Conservation (phyloP, 441 rosid species). For the Kokia cookei region DNA sequence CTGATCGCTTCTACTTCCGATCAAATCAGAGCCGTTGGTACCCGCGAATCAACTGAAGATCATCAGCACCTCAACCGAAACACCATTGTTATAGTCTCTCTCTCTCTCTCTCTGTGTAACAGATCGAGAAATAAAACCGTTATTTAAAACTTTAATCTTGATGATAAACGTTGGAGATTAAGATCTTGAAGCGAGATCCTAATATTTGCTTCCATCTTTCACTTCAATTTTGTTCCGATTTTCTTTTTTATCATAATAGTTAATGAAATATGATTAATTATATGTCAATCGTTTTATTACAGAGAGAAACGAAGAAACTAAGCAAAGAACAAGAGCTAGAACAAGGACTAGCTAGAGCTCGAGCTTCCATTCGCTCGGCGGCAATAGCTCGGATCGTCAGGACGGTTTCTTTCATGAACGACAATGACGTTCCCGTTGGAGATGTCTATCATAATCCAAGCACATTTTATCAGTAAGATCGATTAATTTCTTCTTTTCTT, state of each 20-base stretch:
- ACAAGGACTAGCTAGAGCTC: conserved; percentile 61
- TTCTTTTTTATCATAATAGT: not conserved
- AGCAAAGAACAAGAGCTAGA: conserved; percentile 36
- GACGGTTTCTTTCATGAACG: conserved; percentile 14
- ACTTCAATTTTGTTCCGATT: not conserved
- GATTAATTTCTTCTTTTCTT: not conserved
- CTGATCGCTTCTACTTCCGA: conserved; percentile 12
- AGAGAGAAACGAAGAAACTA: conserved; percentile 33
- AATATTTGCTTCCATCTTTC: not conserved
- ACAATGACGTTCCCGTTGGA: conserved; percentile 11
- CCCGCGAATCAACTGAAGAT: not conserved
- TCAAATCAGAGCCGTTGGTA: conserved; percentile 17
- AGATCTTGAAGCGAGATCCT: not conserved
- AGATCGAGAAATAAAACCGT: not conserved
- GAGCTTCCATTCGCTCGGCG: conserved; percentile 57
- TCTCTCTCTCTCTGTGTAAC: not conserved
- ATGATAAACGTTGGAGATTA: not conserved
- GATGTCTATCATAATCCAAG: conserved; percentile 54
- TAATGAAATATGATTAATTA: not conserved
- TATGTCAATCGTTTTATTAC: not conserved
- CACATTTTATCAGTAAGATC: conserved; percentile 56
- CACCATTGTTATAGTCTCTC: conserved; percentile 13
- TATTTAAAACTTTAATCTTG: not conserved
- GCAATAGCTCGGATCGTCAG: conserved; percentile 22
- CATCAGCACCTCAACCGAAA: conserved; percentile 4